Evolutionary conservation across 1,284 basidiomycete genomes (phyloP).

Genomic region (Singerocomus inundabilis): DNA sequence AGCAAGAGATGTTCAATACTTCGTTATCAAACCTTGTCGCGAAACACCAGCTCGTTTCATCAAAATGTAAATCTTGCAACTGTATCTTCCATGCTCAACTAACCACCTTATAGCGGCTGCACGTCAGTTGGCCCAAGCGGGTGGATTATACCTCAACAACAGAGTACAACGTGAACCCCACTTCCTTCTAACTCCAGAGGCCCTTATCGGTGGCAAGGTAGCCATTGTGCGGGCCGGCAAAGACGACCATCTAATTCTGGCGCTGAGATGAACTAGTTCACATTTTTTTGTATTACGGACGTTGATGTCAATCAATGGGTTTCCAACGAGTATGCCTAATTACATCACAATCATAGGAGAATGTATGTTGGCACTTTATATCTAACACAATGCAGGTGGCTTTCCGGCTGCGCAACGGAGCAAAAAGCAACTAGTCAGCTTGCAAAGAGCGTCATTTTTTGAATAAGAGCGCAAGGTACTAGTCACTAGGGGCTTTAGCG

Average conservation of each 20-base stretch:
- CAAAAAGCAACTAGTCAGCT: neutral
- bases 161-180: slow-evolving; percentile 41
- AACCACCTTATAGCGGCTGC: slow-evolving; percentile 26
- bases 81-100: slow-evolving; percentile 3
- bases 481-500: slow-evolving; percentile 4
- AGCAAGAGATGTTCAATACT: slow-evolving; percentile 32
- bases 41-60: slow-evolving; percentile 27
- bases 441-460: neutral
- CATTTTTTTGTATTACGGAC: neutral
- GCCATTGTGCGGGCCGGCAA: slow-evolving; percentile 76
- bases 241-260: slow-evolving; percentile 69
- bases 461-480: slow-evolving; percentile 28
- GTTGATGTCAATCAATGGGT: neutral
- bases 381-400: neutral
- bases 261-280: slow-evolving; percentile 20
- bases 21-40: slow-evolving; percentile 29
- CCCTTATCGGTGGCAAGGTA: slow-evolving; percentile 65
- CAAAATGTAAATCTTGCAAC: slow-evolving; percentile 27
- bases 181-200: slow-evolving; percentile 41
- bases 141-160: slow-evolving; percentile 57
- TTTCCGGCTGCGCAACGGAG: neutral
- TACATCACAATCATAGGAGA: slow-evolving; percentile 5
- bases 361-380: neutral
- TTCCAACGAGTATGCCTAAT: neutral
- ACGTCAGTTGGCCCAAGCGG: slow-evolving; percentile 32